Conservation (phyloP, 1,139 yeast genomes). For the Nakaseomyces delphensis region DNA sequence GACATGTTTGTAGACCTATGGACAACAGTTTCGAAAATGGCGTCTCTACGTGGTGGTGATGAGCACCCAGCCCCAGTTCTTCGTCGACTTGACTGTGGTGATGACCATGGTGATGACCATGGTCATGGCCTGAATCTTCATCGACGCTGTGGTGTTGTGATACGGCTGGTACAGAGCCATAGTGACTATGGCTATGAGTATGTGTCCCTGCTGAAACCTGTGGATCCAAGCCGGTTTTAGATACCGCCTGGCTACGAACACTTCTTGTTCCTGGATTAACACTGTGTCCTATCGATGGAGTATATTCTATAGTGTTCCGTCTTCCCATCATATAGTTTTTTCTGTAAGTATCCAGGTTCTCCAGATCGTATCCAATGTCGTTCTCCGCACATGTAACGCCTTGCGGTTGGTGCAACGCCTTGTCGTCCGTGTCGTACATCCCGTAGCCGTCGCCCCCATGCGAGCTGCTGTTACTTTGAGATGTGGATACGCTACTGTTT, state of each 20-base stretch:
- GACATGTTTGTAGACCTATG: conserved; percentile 81
- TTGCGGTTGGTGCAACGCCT: conserved; percentile 2
- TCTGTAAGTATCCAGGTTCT: conserved; percentile 29
- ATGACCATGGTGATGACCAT: neutral
- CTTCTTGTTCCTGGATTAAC: neutral
- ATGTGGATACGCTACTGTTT: neutral
- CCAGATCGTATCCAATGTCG: conserved; percentile 31
- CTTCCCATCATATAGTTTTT: conserved; percentile 18
- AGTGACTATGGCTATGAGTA: neutral
- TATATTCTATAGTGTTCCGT: neutral
- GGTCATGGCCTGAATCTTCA: neutral
- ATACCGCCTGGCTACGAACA: conserved; percentile 4
- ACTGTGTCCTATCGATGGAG: neutral
- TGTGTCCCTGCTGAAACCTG: neutral
- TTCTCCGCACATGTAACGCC: conserved; percentile 30
- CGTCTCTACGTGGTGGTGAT: conserved; percentile 75
- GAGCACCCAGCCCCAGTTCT: conserved; percentile 32
- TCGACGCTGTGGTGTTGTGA: neutral
- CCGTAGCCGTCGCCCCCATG: neutral
- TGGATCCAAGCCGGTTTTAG: neutral
- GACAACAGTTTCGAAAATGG: conserved; percentile 69
- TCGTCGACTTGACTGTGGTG: neutral
- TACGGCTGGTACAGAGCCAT: neutral
- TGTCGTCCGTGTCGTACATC: conserved; percentile 2
- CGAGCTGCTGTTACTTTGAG: conserved; percentile 4